Evolutionary conservation across 2,329 filamentous ascomycete genomes (phyloP).

Genomic region (Exserohilum rostratum): DNA sequence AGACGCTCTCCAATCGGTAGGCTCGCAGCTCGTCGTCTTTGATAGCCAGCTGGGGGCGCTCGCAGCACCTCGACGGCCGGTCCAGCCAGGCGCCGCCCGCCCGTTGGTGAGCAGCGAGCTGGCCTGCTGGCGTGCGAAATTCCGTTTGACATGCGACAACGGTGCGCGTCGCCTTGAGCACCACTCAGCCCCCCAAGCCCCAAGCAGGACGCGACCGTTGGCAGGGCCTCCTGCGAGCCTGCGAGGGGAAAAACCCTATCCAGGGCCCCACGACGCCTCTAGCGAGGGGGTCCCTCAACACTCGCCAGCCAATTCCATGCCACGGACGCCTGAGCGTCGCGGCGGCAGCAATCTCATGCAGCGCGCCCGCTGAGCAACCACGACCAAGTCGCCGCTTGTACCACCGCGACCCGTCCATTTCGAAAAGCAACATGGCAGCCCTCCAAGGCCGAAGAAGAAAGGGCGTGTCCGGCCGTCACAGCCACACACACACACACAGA

Average conservation of each 20-base stretch:
- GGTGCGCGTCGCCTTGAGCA: neutral
- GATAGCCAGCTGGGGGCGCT: neutral
- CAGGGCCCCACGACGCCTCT: neutral
- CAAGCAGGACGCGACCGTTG: constrained; percentile 9
- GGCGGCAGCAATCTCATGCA: constrained; percentile 28
- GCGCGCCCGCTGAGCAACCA: constrained; percentile 30
- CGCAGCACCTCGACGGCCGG: no score
- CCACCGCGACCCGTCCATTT: constrained; percentile 36
- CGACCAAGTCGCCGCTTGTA: constrained; percentile 30
- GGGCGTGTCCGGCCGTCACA: neutral
- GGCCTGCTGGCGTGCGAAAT: neutral
- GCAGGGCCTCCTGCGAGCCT: neutral
- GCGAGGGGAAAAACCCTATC: neutral
- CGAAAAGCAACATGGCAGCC: neutral
- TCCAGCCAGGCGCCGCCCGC: neutral
- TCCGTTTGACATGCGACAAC: constrained; percentile 10
- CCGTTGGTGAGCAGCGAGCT: neutral
- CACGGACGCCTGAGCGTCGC: no score
- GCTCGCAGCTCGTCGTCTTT: constrained; percentile 8
- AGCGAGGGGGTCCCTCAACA: constrained; percentile 10
- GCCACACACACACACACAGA: neutral
- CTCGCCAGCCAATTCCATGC: constrained; percentile 23
- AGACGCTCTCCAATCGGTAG: constrained; percentile 21
- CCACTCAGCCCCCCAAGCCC: no score
- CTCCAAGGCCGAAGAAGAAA: constrained; percentile 1